Base-by-base conservation (phyloP, 345 rosid genomes). In the Eucalyptus pumila region DNA sequence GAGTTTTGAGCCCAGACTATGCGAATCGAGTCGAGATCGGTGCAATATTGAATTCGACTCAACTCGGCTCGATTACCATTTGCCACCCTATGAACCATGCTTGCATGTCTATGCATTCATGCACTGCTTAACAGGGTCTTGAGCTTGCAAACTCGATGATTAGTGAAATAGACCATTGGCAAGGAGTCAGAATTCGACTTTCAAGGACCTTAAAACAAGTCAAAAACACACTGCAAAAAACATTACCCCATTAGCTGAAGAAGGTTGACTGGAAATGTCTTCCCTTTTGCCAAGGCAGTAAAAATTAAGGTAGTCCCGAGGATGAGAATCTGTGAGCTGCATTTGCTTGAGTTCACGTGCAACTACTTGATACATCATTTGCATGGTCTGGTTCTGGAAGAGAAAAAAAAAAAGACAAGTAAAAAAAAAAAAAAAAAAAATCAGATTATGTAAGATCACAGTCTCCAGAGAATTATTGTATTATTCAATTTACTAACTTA, bases 301-400 rank as follows among this genome's bases (percentile, higher is more conserved):
- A 93, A 98, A 98, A 96, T 97, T 98, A 47, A 98, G 99, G 95
- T 96, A 98, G 87, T 98, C 98, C 85, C 89, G 94, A 80, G 99
- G 99, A 92, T 94, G 96, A 45, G 95, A 90, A 86, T 94, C 95
- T 89, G 62, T 89, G 44, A 91, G 90, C 83, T 93, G 88, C 96
- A 90, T 91, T 37, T 93, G 88, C 91, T 94, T 93, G 89, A 98
- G 92, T 88, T 92, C 98, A 87, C 26, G 48, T 42, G 97, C 96
- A 87, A 98, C 90, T 54, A 95, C 88, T 80, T 87, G 90, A 90
- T 98, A 97, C 99, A 98, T 98, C 98, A 94, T 95, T 88, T 95
- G 95, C 98, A 97, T 95, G 85, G 99, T 97, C 90, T 97, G 98
- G 93, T 94, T 93, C 99, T 97, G 97, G 85, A 93, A 89, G 89